Evolutionary conservation across 768 basidiomycete genomes (phyloP), one percentile per base, ranked within the genome.

Genomic region (Mycena vulgaris): DNA sequence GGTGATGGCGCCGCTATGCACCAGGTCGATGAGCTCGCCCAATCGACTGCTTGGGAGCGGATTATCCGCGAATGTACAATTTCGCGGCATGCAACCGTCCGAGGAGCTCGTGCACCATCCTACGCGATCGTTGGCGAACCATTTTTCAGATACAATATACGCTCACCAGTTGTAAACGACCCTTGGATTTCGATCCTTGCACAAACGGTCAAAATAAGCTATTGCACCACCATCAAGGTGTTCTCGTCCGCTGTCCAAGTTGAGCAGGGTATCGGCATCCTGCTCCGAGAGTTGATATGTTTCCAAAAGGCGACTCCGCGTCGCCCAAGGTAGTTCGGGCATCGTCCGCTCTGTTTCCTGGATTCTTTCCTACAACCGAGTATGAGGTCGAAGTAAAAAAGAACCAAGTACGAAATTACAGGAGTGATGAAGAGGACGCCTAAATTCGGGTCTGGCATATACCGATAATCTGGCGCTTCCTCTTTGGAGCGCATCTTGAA

Each of bases 361-460:
- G 39, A 98, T 83, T 69, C 93, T 92, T 28, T 81, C 81, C 95
- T 97, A 75, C n/a, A 51, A 66, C 23, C 33, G 42, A 40, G 35
- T 58, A 51, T 68, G 28, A 70, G 55, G 13, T 5, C n/a, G 19
- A 6, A 27, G 11, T 52, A 31, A 25, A n/a, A 49, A 16, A 39
- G 27, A 68, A 37, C 39, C 37, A 52, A 49, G 65, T 2, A 37
- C 19, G 75, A 56, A 70, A 74, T 75, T 66, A 89, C 91, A 68
- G 88, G 78, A 65, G 86, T 86, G 9, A 94, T 75, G 35, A 89
- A 76, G 7, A 98, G 82, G 0, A 91, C 88, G 0, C 96, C 95
- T 1, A 99, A 82, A 78, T 99, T 98, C 0, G 95, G 92, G 78
- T 99, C 98, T 0, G 98, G 98, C 95, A 99, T 97, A 82, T 98